Evolutionary conservation across 1,284 basidiomycete species (phyloP).

Genomic region (Cryptococcus sp.): DNA sequence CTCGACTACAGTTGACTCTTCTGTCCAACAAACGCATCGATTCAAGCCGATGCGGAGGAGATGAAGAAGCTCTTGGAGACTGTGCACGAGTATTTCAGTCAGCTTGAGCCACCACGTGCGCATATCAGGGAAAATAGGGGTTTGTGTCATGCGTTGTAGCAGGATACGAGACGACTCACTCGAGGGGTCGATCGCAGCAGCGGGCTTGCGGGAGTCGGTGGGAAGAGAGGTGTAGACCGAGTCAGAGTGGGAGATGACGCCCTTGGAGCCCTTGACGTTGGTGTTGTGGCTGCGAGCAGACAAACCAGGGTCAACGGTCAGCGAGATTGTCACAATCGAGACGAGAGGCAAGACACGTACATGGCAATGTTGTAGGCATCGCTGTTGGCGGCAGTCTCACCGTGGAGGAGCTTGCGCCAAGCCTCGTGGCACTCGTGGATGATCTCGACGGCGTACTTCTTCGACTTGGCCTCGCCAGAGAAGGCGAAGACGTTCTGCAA

Average conservation of each 20-base stretch:
- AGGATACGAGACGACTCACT: slow-evolving; percentile 59
- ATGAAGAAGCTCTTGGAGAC: slow-evolving; percentile 52
- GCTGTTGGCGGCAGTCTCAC: slow-evolving; percentile 72
- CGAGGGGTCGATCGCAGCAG: slow-evolving; percentile 83
- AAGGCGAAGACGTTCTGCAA: slow-evolving; percentile 89
- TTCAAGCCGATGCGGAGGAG: slow-evolving; percentile 68
- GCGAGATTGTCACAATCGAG: not conserved
- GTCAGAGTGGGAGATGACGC: slow-evolving; percentile 67
- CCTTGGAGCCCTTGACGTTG: slow-evolving; percentile 73
- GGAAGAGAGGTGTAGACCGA: slow-evolving; percentile 69
- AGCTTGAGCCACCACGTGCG: not conserved
- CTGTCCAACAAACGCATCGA: not conserved
- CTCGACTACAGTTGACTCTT: slow-evolving; percentile 2
- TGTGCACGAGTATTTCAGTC: slow-evolving; percentile 13
- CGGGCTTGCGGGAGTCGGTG: slow-evolving; percentile 73
- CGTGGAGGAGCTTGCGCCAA: slow-evolving; percentile 90
- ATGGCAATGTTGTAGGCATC: slow-evolving; percentile 73
- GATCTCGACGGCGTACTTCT: slow-evolving; percentile 98
- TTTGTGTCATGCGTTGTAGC: too few species aligned
- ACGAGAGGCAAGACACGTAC: slow-evolving; percentile 57
- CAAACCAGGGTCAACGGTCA: not conserved
- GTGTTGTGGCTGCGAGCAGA: slow-evolving; percentile 55
- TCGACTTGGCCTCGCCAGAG: slow-evolving; percentile 99
- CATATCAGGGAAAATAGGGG: not conserved
- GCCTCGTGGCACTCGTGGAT: slow-evolving; percentile 99